These are phyloP conservation scores for Epichloe sp. DNA, from an alignment of 2,329 filamentous ascomycete species.

Conservation along the genomic window DNA sequence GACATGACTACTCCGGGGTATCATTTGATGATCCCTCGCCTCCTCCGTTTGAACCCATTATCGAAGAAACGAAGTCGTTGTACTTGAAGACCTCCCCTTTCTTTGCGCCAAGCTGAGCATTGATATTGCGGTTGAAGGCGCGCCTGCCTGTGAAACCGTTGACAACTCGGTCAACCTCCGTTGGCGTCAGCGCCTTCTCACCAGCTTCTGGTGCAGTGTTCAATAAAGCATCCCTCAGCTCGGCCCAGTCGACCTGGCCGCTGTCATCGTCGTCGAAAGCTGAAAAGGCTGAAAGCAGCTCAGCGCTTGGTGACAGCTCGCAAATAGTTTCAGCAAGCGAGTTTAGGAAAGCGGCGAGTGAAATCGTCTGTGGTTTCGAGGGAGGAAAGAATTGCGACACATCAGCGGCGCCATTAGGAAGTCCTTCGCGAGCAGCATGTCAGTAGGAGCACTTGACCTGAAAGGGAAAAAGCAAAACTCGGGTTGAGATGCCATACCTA, in stretches of 20 bases:
- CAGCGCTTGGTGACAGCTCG: slow-evolving; percentile 61
- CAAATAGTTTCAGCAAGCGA: slow-evolving; percentile 63
- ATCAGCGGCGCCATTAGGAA: slow-evolving; percentile 58
- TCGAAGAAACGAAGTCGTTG: slow-evolving; percentile 71
- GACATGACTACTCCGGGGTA: slow-evolving; percentile 11
- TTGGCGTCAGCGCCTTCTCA: slow-evolving; percentile 47
- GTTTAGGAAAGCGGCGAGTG: slow-evolving; percentile 76
- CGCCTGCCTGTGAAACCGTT: slow-evolving; percentile 72
- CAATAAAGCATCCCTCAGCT: slow-evolving; percentile 71
- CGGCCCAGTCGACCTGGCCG: slow-evolving; percentile 74
- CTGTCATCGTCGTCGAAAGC: slow-evolving; percentile 95
- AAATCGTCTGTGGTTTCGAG: slow-evolving; percentile 57
- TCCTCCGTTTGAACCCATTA: slow-evolving; percentile 40
- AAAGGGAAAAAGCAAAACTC: background rate
- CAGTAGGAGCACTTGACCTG: background rate
- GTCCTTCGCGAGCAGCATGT: slow-evolving; percentile 33
- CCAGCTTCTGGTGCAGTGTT: slow-evolving; percentile 70
- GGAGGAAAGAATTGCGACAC: slow-evolving; percentile 75
- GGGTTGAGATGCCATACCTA: slow-evolving; percentile 40
- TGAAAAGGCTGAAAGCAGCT: slow-evolving; percentile 80
- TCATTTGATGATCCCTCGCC: slow-evolving; percentile 17
- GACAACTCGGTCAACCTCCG: slow-evolving; percentile 78
- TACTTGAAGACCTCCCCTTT: slow-evolving; percentile 88
- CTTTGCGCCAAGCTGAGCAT: slow-evolving; percentile 39
- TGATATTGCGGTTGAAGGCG: slow-evolving; percentile 58